Base-by-base conservation (phyloP, 2,329 filamentous ascomycete species). In the Colletotrichum liriopes region DNA sequence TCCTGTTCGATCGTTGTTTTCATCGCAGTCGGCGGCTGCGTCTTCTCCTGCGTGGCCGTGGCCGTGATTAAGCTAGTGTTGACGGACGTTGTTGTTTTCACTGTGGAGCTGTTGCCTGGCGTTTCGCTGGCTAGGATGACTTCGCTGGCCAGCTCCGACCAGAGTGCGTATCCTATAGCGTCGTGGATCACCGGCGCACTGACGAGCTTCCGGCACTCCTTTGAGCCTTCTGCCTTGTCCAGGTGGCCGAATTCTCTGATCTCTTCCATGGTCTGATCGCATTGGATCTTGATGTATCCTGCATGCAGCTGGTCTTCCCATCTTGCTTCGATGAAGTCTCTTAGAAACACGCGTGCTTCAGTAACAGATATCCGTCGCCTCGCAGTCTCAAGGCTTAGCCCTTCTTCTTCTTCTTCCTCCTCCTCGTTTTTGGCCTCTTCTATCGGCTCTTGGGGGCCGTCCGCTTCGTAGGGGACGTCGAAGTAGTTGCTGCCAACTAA, bases 151-250 rank as follows among this genome's bases (percentile, higher is more conserved):
- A 73, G 49, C 47, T 66, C 47, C 11, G 23, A 23, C 67, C 60
- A 71, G 32, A 73, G 61, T 8, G 54, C 56, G 18, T 49, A 23
- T 1, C 47, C 71, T 1, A 73, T 66, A 3, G 47, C 67, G 20
- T 73, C 71, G 67, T 73, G 71, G 37, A 73, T 71, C 6, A 73
- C 60, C 2, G 71, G 71, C 7, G 67, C 71, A 9, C 29, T 66
- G 67, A 73, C 6, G 29, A 73, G 71, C 47, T 58, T 58, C 4
- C 60, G 60, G 39, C 67, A 73, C n/a, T 61, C 41, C 20, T 29
- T 47, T 3, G 29, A 49, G 18, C 71, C 71, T 0, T 71, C 55
- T 7, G n/a, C 29, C 61, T 60, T 47, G 11, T 29, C 11, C n/a
- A 71, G 39, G 4, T 26, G 55, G 7, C 71, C 71, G 18, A 66